Conservation (phyloP, 1,139 yeast genomes). For the Geotrichum siamense region DNA sequence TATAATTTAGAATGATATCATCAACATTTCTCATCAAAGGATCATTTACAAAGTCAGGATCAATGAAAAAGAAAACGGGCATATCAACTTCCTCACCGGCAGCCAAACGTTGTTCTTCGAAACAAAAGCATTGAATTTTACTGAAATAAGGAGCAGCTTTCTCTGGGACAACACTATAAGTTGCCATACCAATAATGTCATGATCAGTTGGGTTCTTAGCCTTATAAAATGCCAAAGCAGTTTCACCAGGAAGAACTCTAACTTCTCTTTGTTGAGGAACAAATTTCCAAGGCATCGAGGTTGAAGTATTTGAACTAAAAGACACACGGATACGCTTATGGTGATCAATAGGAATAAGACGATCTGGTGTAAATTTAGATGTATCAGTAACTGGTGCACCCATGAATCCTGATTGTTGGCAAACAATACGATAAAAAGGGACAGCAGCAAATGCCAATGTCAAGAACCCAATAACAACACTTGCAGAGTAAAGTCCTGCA, state of each 20-base stretch:
- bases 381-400: slow-evolving; percentile 90
- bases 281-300: slow-evolving; percentile 91
- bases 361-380: slow-evolving; percentile 75
- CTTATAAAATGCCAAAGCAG: slow-evolving; percentile 91
- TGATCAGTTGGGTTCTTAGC: slow-evolving; percentile 81
- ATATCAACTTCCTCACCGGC: slow-evolving; percentile 99
- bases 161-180: slow-evolving; percentile 93
- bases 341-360: slow-evolving; percentile 80
- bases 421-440: slow-evolving; percentile 83
- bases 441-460: slow-evolving; percentile 89
- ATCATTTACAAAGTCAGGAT: slow-evolving; percentile 94
- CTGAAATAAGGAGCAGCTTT: slow-evolving; percentile 94
- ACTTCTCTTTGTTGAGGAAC: slow-evolving; percentile 94
- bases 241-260: slow-evolving; percentile 91
- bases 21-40: slow-evolving; percentile 89
- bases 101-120: slow-evolving; percentile 86
- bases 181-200: slow-evolving; percentile 97
- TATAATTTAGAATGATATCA: slow-evolving; percentile 84
- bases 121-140: slow-evolving; percentile 96
- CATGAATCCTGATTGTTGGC: slow-evolving; percentile 94
- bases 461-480: slow-evolving; percentile 63
- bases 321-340: slow-evolving; percentile 72
- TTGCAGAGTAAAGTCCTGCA: slow-evolving; percentile 63
- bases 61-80: slow-evolving; percentile 98
- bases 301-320: slow-evolving; percentile 89